These are phyloP conservation scores for Metschnikowia colocasiae DNA, from an alignment of 805 yeast species.

Conservation along the genomic window DNA sequence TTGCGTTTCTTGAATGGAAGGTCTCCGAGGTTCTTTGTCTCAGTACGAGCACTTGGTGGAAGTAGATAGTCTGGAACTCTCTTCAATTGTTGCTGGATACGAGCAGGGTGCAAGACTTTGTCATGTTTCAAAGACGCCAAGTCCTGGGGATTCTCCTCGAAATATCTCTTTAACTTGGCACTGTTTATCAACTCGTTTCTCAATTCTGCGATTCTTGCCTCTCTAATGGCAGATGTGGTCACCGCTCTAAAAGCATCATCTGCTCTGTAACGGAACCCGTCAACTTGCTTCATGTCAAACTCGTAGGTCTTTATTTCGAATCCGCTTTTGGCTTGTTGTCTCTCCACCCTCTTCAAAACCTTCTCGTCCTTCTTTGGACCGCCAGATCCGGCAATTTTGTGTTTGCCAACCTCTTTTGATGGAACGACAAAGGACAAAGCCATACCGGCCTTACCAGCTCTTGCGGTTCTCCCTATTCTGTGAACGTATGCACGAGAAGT, in stretches of 20 bases:
- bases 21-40: slow-evolving; percentile 57
- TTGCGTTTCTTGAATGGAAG: slow-evolving; percentile 65
- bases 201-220: slow-evolving; percentile 87
- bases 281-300: slow-evolving; percentile 88
- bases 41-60: slow-evolving; percentile 70
- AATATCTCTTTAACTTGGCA: slow-evolving; percentile 87
- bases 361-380: slow-evolving; percentile 84
- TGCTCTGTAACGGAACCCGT: slow-evolving; percentile 92
- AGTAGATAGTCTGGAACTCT: slow-evolving; percentile 89
- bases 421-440: slow-evolving; percentile 91
- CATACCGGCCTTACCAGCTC: slow-evolving; percentile 95
- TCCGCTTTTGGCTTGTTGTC: slow-evolving; percentile 71
- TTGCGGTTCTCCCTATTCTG: slow-evolving; percentile 94
- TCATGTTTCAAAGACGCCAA: slow-evolving; percentile 86
- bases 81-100: slow-evolving; percentile 81
- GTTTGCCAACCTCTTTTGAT: slow-evolving; percentile 79
- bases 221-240: slow-evolving; percentile 83
- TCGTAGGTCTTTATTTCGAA: slow-evolving; percentile 80
- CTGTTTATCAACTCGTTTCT: slow-evolving; percentile 82
- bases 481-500: slow-evolving; percentile 88
- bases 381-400: slow-evolving; percentile 69
- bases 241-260: slow-evolving; percentile 97
- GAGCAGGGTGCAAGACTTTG: slow-evolving; percentile 76
- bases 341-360: slow-evolving; percentile 69
- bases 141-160: slow-evolving; percentile 97